Base-by-base conservation (phyloP, 75 land plant genomes). In the Ceratopteris richardii region DNA sequence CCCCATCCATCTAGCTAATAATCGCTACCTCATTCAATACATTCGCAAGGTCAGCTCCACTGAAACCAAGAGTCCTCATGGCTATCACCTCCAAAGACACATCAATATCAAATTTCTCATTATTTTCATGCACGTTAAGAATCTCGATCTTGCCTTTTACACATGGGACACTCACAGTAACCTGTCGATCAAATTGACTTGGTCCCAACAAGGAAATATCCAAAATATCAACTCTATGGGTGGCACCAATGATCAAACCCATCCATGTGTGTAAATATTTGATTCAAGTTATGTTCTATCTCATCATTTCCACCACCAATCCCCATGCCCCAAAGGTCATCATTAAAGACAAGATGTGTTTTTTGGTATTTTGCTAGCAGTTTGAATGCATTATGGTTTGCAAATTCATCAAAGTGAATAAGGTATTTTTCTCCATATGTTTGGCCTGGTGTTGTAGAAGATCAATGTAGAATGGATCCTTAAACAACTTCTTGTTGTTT, bases 271-370 rank as follows among this genome's bases (percentile, higher is more conserved):
- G 97, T 91, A 71, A 91, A 64, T 51, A 91, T 88, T 76, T 91
- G 97, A 70, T 90, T 90, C 56, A 90, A 75, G 0, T 93, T 90
- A 59, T 90, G 96, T 58, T 90, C 96, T 33, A 93, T 66, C 66
- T 90, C 96, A 74, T 90, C 96, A 80, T 90, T 90, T 13, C 96
- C 96, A 51, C 96, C 96, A 44, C 97, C 97, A 50, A 91, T 91
- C 25, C 97, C 97, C 36, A 94, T 85, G 16, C 95, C 97, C 76
- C 87, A 92, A 39, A 89, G 86, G 58, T 89, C 95, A 66, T 89
- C 95, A 61, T 89, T 87, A 62, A 89, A 89, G 4, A 83, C 87
- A 29, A 82, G 84, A 76, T 89, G 92, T n/a, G n/a, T n/a, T n/a
- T n/a, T n/a, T n/a, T n/a, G n/a, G n/a, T n/a, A n/a, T n/a, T n/a